A percentile compares a stretch with the other conserved stretches of the same genome.
phyloP scores from a whole-genome alignment of 768 basidiomycete species.

The Dioszegia crocea region DNA sequence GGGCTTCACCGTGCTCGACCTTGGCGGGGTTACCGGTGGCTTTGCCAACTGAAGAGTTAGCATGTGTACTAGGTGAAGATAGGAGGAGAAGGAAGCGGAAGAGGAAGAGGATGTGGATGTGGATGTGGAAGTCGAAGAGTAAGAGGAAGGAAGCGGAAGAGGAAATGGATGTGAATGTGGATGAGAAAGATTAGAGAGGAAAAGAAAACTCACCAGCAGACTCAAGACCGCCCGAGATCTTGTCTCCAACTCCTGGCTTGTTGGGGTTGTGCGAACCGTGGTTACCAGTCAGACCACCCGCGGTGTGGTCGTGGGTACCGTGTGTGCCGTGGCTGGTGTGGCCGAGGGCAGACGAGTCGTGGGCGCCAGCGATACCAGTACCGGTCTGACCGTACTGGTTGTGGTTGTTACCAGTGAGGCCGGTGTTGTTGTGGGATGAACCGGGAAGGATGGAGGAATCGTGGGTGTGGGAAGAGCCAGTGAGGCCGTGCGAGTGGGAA shows the following conservation, averaged over 20 bases:
- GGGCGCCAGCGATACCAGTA: not conserved
- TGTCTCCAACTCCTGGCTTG: conserved; percentile 20
- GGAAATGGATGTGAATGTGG: no score
- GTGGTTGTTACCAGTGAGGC: not conserved
- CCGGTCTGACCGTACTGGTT: not conserved
- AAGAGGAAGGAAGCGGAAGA: no score
- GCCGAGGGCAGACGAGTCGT: no score
- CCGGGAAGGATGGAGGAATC: not conserved
- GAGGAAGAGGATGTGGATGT: no score
- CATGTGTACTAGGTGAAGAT: no score
- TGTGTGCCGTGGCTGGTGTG: not conserved
- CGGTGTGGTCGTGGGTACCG: not conserved
- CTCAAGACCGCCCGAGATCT: conserved; percentile 16
- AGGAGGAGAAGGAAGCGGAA: no score
- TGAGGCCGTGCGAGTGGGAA: not conserved
- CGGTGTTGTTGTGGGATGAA: not conserved
- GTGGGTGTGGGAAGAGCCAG: not conserved
- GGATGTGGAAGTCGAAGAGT: no score
- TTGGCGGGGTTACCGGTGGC: conserved; percentile 34
- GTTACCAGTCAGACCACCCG: not conserved
- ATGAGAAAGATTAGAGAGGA: no score
- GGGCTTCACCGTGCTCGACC: conserved; percentile 33
- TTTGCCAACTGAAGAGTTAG: conserved; percentile 26
- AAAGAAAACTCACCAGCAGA: conserved; percentile 6
- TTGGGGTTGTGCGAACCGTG: not conserved